These are phyloP conservation scores for Pseudisothecium myosuroides DNA, from an alignment of 225 moss, liverwort and hornwort species.

Conservation along the genomic window DNA sequence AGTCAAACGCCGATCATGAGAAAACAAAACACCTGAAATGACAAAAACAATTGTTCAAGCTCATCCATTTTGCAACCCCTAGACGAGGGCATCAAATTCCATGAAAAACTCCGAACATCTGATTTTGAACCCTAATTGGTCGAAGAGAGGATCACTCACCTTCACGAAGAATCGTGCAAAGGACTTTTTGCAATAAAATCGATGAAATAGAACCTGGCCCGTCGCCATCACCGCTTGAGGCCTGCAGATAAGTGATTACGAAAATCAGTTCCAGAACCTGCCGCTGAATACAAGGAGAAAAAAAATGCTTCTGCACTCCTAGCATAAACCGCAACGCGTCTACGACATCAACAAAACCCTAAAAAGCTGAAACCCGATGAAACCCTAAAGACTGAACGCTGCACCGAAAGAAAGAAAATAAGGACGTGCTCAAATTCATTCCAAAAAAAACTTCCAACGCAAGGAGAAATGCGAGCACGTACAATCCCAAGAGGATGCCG, in stretches of 20 bases:
- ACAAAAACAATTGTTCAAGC: neutral
- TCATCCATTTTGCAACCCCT: neutral
- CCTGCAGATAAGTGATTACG: constrained; percentile 13
- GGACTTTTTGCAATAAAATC: constrained; percentile 99
- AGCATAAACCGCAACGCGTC: neutral
- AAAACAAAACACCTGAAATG: neutral
- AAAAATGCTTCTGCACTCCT: neutral
- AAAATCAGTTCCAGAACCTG: neutral
- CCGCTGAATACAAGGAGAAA: neutral
- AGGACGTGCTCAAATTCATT: neutral
- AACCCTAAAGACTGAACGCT: constrained; percentile 1
- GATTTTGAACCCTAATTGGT: neutral
- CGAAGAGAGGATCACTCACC: constrained; percentile 19
- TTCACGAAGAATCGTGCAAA: constrained; percentile 91
- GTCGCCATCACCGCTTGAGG: constrained; percentile 99
- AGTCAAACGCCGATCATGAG: neutral
- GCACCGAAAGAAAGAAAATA: neutral
- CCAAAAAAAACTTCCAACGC: neutral
- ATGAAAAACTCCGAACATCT: neutral
- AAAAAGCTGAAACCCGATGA: neutral
- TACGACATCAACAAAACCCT: neutral
- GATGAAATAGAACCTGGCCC: constrained; percentile 95
- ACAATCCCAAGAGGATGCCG: constrained; percentile 86
- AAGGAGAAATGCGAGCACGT: neutral
- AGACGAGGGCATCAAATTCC: neutral